Percentiles rank a stretch among this genome's conserved stretches.
Evolutionary conservation across 2,329 filamentous ascomycete genomes (phyloP).

Genomic region (Neonectria neomacrospora): DNA sequence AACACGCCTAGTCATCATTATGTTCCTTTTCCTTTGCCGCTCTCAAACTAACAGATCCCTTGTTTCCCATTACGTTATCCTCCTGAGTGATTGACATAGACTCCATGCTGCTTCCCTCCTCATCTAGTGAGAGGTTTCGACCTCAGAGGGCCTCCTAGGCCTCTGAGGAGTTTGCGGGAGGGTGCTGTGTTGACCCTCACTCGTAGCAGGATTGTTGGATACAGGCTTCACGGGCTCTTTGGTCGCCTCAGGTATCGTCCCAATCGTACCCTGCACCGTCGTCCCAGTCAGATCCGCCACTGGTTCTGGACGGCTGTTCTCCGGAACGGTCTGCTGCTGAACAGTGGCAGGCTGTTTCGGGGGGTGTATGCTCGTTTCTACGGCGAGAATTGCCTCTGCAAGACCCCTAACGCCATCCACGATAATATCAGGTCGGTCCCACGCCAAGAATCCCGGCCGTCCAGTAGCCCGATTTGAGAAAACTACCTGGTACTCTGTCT

Average conservation of each 20-base stretch:
- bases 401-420: conserved; percentile 55
- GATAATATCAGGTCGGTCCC: conserved; percentile 61
- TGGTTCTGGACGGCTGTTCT: conserved; percentile 22
- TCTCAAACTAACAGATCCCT: not conserved
- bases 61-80: not conserved
- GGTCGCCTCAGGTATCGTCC: conserved; percentile 15
- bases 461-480: conserved; percentile 54
- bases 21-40: not conserved
- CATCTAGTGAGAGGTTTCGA: not conserved
- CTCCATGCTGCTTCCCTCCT: not conserved
- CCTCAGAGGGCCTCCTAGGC: conserved; percentile 2
- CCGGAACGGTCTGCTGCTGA: conserved; percentile 49
- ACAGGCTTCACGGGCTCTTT: conserved; percentile 20
- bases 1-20: not conserved
- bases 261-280: conserved; percentile 37
- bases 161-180: conserved; percentile 24
- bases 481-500: conserved; percentile 55
- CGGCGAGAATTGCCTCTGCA: conserved; percentile 51
- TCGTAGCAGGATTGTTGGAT: conserved; percentile 21
- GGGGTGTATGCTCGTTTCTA: conserved; percentile 52
- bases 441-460: conserved; percentile 57
- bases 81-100: not conserved
- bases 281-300: conserved; percentile 43
- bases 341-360: conserved; percentile 42
- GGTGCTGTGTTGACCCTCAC: conserved; percentile 27